These are phyloP conservation scores for Amanita fuliginea DNA, from an alignment of 768 basidiomycete genomes.

Conservation along the genomic window DNA sequence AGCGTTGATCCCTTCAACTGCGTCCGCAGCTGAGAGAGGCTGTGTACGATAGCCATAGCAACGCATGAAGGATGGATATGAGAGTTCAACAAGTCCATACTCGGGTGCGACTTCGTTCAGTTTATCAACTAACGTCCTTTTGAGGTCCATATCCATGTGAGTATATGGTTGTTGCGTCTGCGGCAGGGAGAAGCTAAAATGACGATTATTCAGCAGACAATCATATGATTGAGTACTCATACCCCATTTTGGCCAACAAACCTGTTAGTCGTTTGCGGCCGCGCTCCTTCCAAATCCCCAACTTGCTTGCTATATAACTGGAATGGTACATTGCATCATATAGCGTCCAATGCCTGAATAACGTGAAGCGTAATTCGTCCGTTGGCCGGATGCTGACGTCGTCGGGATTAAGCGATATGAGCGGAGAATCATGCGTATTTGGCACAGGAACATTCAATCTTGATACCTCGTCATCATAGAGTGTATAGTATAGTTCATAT, in stretches of 20 bases:
- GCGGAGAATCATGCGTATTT: slow-evolving; percentile 20
- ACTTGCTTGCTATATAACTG: slow-evolving; percentile 87
- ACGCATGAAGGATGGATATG: slow-evolving; percentile 89
- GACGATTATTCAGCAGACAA: not conserved
- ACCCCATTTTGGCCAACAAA: slow-evolving; percentile 98
- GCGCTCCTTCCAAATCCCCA: slow-evolving; percentile 94
- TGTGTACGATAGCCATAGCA: slow-evolving; percentile 85
- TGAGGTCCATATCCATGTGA: slow-evolving; percentile 96
- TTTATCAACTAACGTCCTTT: slow-evolving; percentile 66
- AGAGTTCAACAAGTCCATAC: slow-evolving; percentile 87
- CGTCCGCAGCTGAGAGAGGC: slow-evolving; percentile 86
- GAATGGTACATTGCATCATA: slow-evolving; percentile 99
- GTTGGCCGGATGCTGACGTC: slow-evolving; percentile 73
- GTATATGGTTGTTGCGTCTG: slow-evolving; percentile 91
- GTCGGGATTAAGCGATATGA: slow-evolving; percentile 60
- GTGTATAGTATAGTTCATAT: slow-evolving; percentile 72
- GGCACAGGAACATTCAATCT: slow-evolving; percentile 68
- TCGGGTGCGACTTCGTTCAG: slow-evolving; percentile 87
- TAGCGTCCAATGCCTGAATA: slow-evolving; percentile 95
- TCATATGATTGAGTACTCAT: slow-evolving; percentile 13
- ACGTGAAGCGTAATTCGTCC: slow-evolving; percentile 88
- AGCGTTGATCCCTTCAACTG: slow-evolving; percentile 81
- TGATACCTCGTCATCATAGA: slow-evolving; percentile 87
- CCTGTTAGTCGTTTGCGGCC: slow-evolving; percentile 86
- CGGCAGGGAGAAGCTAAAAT: slow-evolving; percentile 76